Evolutionary conservation across 2,329 filamentous ascomycete genomes (phyloP).

Genomic region (Pyrenophora graminea): DNA sequence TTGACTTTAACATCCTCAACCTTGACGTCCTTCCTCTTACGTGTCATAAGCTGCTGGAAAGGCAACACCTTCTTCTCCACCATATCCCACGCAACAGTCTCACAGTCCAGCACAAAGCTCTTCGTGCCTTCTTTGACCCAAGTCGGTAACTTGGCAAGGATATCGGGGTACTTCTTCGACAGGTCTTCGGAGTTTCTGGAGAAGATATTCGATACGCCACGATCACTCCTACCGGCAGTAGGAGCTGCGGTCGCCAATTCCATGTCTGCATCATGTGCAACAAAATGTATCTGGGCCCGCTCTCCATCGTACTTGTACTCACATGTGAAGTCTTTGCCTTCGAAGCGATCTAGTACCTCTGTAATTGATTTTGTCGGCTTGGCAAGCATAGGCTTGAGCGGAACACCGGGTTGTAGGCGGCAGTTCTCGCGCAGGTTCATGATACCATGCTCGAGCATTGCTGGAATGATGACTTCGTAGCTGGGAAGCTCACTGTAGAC

Average conservation of each 20-base stretch:
- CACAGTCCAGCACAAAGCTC: conserved; percentile 97
- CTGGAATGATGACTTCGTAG: conserved; percentile 92
- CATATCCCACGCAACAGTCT: conserved; percentile 97
- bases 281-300: conserved; percentile 97
- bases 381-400: conserved; percentile 96
- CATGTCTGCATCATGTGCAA: conserved; percentile 75
- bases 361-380: conserved; percentile 98
- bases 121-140: conserved; percentile 91
- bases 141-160: conserved; percentile 80
- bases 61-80: conserved; percentile 92
- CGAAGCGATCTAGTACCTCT: conserved; percentile 94
- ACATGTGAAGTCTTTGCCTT: conserved; percentile 93
- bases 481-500: conserved; percentile 96
- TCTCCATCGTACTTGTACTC: conserved; percentile 99
- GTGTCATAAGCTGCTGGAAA: conserved; percentile 97
- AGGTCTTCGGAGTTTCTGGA: conserved; percentile 96
- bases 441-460: conserved; percentile 84
- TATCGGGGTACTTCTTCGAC: conserved; percentile 96
- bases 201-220: conserved; percentile 89
- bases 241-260: conserved; percentile 64
- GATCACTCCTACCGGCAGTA: conserved; percentile 67
- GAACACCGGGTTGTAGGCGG: conserved; percentile 90
- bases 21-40: conserved; percentile 97
- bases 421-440: conserved; percentile 80
- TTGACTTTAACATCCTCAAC: conserved; percentile 94